Percentiles rank a stretch among this genome's conserved stretches.
phyloP scores from a whole-genome alignment of 108 stramenopile species.

The Cyclotella cryptica region DNA sequence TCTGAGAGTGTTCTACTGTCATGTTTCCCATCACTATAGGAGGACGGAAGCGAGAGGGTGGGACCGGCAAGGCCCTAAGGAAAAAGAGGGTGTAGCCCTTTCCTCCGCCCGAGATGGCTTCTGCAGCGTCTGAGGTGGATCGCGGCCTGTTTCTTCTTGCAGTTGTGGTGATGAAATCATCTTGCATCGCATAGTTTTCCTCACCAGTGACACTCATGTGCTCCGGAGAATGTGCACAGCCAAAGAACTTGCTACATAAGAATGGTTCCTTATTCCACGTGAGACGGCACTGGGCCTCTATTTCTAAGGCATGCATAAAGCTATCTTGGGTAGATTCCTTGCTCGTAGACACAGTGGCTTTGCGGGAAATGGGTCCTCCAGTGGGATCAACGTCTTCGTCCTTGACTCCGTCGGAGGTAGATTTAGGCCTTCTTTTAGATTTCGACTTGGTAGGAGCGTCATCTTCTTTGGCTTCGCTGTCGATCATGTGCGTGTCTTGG shows the following conservation, averaged over 20 bases:
- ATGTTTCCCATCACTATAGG: slow-evolving; percentile 90
- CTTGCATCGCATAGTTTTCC: background rate
- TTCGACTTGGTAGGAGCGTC: slow-evolving; percentile 16
- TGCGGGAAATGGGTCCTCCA: slow-evolving; percentile 42
- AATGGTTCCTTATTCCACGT: slow-evolving; percentile 87
- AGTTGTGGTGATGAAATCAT: background rate
- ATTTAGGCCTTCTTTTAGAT: slow-evolving; percentile 36
- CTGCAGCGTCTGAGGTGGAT: slow-evolving; percentile 50
- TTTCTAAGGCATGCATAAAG: slow-evolving; percentile 94
- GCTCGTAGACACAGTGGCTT: slow-evolving; percentile 46
- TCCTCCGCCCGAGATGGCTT: slow-evolving; percentile 28
- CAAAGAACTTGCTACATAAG: slow-evolving; percentile 80
- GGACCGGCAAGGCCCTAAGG: slow-evolving; percentile 87
- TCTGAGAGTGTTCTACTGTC: slow-evolving; percentile 96
- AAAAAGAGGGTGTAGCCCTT: slow-evolving; percentile 90
- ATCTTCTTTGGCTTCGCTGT: slow-evolving; percentile 53
- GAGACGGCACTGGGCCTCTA: slow-evolving; percentile 87
- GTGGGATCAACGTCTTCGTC: slow-evolving; percentile 31
- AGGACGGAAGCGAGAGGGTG: slow-evolving; percentile 97
- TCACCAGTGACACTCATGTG: slow-evolving; percentile 10
- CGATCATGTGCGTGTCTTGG: slow-evolving; percentile 35
- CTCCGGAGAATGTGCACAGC: slow-evolving; percentile 50
- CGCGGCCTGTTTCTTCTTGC: slow-evolving; percentile 31
- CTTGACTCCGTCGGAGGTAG: background rate
- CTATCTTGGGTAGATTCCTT: slow-evolving; percentile 60